phyloP scores from a whole-genome alignment of 2,329 filamentous ascomycete species.

The Sclerotinia subarctica region DNA sequence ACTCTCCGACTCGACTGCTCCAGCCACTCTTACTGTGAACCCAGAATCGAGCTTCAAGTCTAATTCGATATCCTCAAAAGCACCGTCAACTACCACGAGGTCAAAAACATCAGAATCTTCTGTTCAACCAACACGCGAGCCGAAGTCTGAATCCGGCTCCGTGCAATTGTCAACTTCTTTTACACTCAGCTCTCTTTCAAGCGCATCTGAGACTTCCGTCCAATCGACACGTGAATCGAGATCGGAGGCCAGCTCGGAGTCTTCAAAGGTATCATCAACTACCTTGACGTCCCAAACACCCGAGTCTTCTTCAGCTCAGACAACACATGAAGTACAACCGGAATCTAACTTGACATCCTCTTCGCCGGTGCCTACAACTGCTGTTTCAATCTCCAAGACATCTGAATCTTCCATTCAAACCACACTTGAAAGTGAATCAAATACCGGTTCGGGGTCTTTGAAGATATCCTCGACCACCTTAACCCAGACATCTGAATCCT shows the following conservation, averaged over 20 bases:
- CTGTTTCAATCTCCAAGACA: background rate
- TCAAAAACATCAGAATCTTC: conserved; percentile 8
- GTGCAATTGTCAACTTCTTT: background rate
- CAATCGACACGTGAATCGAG: background rate
- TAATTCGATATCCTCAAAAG: background rate
- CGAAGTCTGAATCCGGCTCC: background rate
- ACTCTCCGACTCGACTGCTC: background rate
- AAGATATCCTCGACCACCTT: background rate
- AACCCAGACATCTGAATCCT: background rate
- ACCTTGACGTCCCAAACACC: background rate
- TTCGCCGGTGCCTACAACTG: background rate
- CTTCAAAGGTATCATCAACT: background rate
- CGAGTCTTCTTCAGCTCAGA: background rate
- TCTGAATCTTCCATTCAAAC: background rate
- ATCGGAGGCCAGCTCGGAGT: background rate
- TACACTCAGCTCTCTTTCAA: background rate
- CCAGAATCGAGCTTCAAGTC: background rate
- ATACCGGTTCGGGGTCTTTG: background rate
- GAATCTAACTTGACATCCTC: background rate
- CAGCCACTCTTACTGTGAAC: background rate
- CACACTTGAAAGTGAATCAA: background rate
- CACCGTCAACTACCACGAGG: background rate
- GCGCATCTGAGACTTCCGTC: background rate
- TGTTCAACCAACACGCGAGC: background rate
- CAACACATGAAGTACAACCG: background rate